Evolutionary conservation across 2,329 filamentous ascomycete species (phyloP), one percentile per base, ranked within the genome.

Genomic region (Didymella lethalis): DNA sequence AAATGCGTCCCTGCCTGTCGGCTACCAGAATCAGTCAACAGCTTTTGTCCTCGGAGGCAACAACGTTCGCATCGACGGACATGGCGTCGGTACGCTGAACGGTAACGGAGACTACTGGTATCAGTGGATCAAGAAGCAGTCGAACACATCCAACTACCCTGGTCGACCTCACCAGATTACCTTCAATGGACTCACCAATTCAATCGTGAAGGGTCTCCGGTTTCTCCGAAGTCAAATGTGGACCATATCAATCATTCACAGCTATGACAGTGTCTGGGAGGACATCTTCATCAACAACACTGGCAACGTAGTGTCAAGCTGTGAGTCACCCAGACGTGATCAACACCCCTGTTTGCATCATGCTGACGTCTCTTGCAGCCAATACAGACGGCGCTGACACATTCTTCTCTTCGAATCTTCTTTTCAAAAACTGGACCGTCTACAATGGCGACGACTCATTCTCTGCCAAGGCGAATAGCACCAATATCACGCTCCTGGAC

Each of bases 31-130:
- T 28, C 69, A 73, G 45, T 68, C 65, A 14, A 71, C 70, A 20
- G 71, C 68, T 4, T 73, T 69, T 52, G 51, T 72, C 3, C 64
- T 75, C 38, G 84, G 85, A 16, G 86, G 86, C 5, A 72, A 82
- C 25, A 79, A 81, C 31, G 75, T 88, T 25, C 69, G 75, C 10
- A 79, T 83, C 60, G 75, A 82, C 32, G 85, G 84, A 10, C 73
- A 82, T 63, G 82, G 82, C 12, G 71, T 73, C 20, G 86, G 86
- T 4, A 85, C 82, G 2, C 73, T 88, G 14, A 79, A 87, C 66
- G 85, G 86, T 10, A 87, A 88, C 65, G 86, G 86, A 2, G 82
- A 87, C 64, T 78, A 80, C 2, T 88, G 85, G 85, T 87, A 88
- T 64, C 78, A 84, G 59, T 83, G 80, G 70, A 78, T 70, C 26